These are phyloP conservation scores for Strigomonas galati DNA, from an alignment of 208 protist genomes.

Conservation along the genomic window DNA sequence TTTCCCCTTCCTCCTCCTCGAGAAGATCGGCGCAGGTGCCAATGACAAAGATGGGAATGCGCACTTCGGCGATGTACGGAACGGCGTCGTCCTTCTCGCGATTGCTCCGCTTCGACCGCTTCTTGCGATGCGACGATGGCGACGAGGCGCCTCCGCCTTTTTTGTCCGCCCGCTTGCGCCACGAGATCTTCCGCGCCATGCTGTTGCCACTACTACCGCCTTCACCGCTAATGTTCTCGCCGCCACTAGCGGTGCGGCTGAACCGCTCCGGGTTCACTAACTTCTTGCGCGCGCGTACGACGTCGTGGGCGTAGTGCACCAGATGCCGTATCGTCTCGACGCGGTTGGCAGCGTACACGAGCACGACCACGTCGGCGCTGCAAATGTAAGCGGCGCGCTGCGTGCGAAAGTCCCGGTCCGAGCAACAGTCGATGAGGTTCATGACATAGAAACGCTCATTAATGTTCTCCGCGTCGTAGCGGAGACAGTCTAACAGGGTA, in stretches of 20 bases:
- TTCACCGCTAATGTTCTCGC: background rate
- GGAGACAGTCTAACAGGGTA: constrained; percentile 48
- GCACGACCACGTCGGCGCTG: constrained; percentile 42
- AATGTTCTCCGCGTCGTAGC: constrained; percentile 29
- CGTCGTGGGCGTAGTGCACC: constrained; percentile 31
- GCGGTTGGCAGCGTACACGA: constrained; percentile 63
- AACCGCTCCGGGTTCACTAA: constrained; percentile 11
- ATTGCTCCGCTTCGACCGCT: background rate
- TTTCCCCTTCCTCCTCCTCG: constrained; percentile 1
- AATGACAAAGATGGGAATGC: constrained; percentile 39
- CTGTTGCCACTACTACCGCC: background rate
- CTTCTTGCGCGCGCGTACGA: constrained; percentile 22
- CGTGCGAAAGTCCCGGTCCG: constrained; percentile 31
- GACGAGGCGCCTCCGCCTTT: background rate
- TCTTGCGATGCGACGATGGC: too few species aligned
- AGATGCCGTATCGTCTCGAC: constrained; percentile 35
- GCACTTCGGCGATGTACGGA: constrained; percentile 18
- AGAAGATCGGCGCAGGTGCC: constrained; percentile 41
- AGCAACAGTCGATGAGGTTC: constrained; percentile 54
- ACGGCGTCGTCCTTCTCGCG: background rate
- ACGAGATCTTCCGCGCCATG: background rate
- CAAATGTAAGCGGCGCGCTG: constrained; percentile 56
- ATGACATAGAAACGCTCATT: constrained; percentile 33
- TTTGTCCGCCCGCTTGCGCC: background rate
- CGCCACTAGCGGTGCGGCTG: constrained; percentile 14